Evolutionary conservation across 1,284 basidiomycete genomes (phyloP).

Genomic region (Cryptococcus sp.): DNA sequence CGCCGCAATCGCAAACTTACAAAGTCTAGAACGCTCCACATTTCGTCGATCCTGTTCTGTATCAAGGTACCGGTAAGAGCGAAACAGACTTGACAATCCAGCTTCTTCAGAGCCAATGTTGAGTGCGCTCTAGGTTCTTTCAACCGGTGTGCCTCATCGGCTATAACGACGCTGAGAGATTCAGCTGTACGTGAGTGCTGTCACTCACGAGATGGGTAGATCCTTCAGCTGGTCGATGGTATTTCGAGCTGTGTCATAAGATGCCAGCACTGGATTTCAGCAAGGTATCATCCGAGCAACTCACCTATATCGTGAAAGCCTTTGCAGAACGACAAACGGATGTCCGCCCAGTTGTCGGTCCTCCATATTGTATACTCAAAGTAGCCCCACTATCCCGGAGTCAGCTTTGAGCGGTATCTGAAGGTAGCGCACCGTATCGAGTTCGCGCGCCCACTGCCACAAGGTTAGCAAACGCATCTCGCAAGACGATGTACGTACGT

Average conservation of each 20-base stretch:
- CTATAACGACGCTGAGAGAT: conserved; percentile 32
- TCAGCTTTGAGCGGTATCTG: neutral
- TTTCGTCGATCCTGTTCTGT: conserved; percentile 57
- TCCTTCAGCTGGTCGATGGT: conserved; percentile 36
- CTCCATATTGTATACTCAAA: conserved; percentile 45
- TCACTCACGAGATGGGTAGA: conserved; percentile 44
- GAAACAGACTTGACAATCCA: conserved; percentile 41
- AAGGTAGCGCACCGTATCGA: conserved; percentile 46
- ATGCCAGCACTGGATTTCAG: conserved; percentile 35
- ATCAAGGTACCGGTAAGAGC: conserved; percentile 49
- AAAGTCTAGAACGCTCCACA: conserved; percentile 57
- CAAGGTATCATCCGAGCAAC: conserved; percentile 8
- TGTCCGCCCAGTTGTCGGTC: conserved; percentile 17
- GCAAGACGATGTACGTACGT: conserved; percentile 42
- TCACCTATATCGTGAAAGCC: conserved; percentile 48
- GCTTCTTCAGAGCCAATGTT: conserved; percentile 52
- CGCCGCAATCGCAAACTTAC: conserved; percentile 26
- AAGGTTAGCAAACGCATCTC: conserved; percentile 22
- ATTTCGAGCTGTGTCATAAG: conserved; percentile 34
- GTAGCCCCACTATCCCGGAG: conserved; percentile 43
- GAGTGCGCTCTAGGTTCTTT: conserved; percentile 42
- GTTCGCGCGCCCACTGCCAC: conserved; percentile 54
- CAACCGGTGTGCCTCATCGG: conserved; percentile 51
- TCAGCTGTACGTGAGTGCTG: neutral
- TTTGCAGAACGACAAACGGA: conserved; percentile 20